phyloP scores from a whole-genome alignment of 306 rosid genomes.

The Elaeagnus macrophylla region DNA sequence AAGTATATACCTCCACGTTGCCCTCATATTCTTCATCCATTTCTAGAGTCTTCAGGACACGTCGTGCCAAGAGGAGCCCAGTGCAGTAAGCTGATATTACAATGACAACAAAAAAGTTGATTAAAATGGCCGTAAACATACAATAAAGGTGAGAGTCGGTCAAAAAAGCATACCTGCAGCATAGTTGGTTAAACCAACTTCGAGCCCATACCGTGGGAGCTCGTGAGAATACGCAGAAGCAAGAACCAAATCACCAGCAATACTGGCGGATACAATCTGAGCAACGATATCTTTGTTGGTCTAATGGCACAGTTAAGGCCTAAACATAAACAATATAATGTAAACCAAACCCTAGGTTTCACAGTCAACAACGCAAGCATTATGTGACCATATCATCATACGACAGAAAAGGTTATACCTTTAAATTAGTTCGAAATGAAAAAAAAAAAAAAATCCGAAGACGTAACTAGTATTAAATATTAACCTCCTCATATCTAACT shows the following conservation, averaged over 20 bases:
- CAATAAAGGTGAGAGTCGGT: too few relatives aligned
- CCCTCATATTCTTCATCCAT: constrained; percentile 85
- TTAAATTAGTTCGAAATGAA: too few relatives aligned
- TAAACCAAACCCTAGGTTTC: too few relatives aligned
- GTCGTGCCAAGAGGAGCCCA: constrained; percentile 80
- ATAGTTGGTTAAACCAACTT: constrained; percentile 85
- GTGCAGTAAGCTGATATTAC: constrained; percentile 65
- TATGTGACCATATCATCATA: too few relatives aligned
- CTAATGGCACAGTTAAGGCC: constrained; percentile 31
- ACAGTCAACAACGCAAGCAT: too few relatives aligned
- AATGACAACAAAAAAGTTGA: not conserved
- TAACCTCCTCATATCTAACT: not conserved
- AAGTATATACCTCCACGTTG: constrained; percentile 61
- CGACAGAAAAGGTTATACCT: too few relatives aligned
- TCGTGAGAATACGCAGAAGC: constrained; percentile 79
- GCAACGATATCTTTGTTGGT: constrained; percentile 72
- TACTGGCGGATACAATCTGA: constrained; percentile 67
- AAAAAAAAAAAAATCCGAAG: not conserved
- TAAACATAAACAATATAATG: not conserved
- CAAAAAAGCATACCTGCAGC: constrained; percentile 59
- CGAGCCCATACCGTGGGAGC: constrained; percentile 66
- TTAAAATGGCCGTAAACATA: not conserved
- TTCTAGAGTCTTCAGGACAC: constrained; percentile 63
- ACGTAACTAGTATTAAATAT: not conserved
- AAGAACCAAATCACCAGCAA: constrained; percentile 74